These are phyloP conservation scores for Wickerhamiella spandovensis DNA, from an alignment of 805 yeast genomes.

Conservation along the genomic window DNA sequence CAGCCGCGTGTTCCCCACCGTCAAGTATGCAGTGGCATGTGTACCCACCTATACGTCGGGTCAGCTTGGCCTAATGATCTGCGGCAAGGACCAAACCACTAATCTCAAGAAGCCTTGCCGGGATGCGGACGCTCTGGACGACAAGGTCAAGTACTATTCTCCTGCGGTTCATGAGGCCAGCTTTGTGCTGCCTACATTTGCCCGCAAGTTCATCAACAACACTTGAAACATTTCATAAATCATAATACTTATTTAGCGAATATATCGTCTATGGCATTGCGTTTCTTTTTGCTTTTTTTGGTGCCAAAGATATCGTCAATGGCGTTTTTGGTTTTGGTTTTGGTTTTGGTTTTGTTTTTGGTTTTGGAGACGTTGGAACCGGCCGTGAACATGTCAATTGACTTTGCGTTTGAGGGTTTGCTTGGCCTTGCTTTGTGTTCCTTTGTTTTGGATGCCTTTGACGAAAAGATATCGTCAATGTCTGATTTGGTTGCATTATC, in stretches of 20 bases:
- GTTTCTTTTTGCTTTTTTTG: constrained; percentile 34
- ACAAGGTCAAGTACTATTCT: constrained; percentile 67
- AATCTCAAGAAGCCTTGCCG: constrained; percentile 61
- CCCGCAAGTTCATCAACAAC: constrained; percentile 38
- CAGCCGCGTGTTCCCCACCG: constrained; percentile 75
- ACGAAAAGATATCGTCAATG: not conserved
- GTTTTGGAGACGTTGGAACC: constrained; percentile 8
- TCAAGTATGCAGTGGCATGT: constrained; percentile 79
- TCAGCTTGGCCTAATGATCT: constrained; percentile 95
- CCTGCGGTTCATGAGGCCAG: constrained; percentile 75
- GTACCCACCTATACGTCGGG: constrained; percentile 97
- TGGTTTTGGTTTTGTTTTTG: constrained; percentile 16
- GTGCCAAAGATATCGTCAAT: constrained; percentile 68
- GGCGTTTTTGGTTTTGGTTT: constrained; percentile 34
- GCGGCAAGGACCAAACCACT: constrained; percentile 58
- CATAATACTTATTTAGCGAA: constrained; percentile 33
- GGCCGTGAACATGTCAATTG: too few relatives aligned
- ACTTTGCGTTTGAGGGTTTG: too few relatives aligned
- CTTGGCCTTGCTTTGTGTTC: too few relatives aligned
- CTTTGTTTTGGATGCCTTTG: too few relatives aligned
- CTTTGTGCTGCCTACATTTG: constrained; percentile 88
- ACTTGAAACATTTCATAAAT: too few relatives aligned
- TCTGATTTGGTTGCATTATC: too few relatives aligned
- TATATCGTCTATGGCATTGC: constrained; percentile 54
- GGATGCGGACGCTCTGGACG: constrained; percentile 47